Base-by-base conservation (phyloP, 257 asterid genomes). In the Lithospermum erythrorhizon region DNA sequence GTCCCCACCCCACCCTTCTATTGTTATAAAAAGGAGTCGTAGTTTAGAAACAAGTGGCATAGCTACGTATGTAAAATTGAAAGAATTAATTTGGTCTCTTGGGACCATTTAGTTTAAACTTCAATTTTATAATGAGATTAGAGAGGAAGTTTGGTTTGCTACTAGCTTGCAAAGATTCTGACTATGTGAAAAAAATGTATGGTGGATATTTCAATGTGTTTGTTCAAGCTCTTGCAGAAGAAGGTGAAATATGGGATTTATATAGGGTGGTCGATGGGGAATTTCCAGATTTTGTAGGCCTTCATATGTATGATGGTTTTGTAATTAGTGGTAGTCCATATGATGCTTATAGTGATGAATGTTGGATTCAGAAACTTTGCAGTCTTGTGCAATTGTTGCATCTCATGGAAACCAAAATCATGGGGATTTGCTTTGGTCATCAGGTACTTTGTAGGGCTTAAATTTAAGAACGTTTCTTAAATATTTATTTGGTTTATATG, bases 361-460 rank as follows among this genome's bases (percentile, higher is more conserved):
- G 49, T 60, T 86, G 95, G 91, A 74, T 86, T 61, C 77, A 74
- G 51, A 22, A 76, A 51, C 91, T 86, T 57, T 79, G 85, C 62
- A 25, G 72, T 61, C 83, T 83, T 30, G 29, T 86, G 66, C 81
- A 74, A 53, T 67, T 77, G 25, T 52, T 86, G 60, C 68, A 66
- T 61, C 61, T 66, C 61, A 77, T 83, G 85, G 79, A 73, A 53
- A 83, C 79, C 85, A 86, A 86, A 65, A 72, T 86, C 64, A 87
- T 86, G 55, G 95, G 95, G 54, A 72, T 86, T 68, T 86, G 95
- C 74, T 86, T 86, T 57, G 95, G 91, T 22, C 88, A 79, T 58
- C 95, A 86, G 79, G 91, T 83, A 66, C 55, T 49, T 27, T 27
- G 3, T 27, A 27, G 6, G 37, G 1, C 4, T 6, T 2, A 30